These are phyloP conservation scores for Mucuna pruriens DNA, from an alignment of 306 rosid species.

Conservation along the genomic window DNA sequence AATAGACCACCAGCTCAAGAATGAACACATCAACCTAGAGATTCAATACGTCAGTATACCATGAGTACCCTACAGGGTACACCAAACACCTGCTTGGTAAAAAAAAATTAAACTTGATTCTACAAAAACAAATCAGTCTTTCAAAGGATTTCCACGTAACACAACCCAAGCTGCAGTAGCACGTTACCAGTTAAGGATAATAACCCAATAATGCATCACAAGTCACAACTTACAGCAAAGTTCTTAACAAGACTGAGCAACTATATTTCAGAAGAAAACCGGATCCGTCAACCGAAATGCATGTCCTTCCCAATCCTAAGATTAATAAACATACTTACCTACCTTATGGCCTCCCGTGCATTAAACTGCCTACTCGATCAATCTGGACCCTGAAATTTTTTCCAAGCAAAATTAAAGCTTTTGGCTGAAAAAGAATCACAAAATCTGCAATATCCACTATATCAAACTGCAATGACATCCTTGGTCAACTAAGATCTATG, in stretches of 20 bases:
- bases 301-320: slow-evolving; percentile 40
- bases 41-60: not conserved
- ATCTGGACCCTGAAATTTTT: slow-evolving; percentile 76
- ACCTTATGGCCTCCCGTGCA: slow-evolving; percentile 55
- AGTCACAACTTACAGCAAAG: slow-evolving; percentile 50
- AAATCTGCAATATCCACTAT: slow-evolving; percentile 39
- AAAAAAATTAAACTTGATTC: not conserved
- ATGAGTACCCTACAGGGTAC: not conserved
- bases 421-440: slow-evolving; percentile 43
- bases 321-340: slow-evolving; percentile 63
- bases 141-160: slow-evolving; percentile 11
- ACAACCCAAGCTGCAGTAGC: slow-evolving; percentile 27
- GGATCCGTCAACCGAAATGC: slow-evolving; percentile 22
- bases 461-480: slow-evolving; percentile 34
- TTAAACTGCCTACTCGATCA: slow-evolving; percentile 58
- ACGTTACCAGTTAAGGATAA: slow-evolving; percentile 26
- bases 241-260: slow-evolving; percentile 44
- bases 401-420: slow-evolving; percentile 67
- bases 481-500: slow-evolving; percentile 40
- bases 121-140: slow-evolving; percentile 5
- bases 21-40: not conserved
- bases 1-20: not conserved
- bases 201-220: slow-evolving; percentile 33
- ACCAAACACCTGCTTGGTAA: slow-evolving; percentile 13
- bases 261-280: slow-evolving; percentile 31